phyloP scores from a whole-genome alignment of 177 flowering plant species.

The Vitis hybrid region DNA sequence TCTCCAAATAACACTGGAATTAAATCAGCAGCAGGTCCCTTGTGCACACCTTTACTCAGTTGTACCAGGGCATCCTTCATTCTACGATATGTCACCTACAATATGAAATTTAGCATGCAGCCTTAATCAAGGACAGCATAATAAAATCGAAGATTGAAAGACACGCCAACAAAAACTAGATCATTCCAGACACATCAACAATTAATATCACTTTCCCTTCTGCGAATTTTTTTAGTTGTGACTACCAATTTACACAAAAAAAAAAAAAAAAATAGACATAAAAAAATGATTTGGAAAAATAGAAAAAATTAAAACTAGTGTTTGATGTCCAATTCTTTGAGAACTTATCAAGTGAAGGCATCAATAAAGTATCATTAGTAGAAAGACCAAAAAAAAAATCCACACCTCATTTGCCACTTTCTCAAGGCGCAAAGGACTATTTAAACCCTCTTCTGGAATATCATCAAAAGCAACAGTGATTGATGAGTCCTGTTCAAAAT shows the following conservation, averaged over 20 bases:
- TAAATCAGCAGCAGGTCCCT: slow-evolving; percentile 92
- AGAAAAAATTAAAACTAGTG: no score
- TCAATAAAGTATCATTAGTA: no score
- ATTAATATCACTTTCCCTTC: neutral
- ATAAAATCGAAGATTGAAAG: no score
- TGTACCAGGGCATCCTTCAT: slow-evolving; percentile 92
- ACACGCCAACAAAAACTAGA: no score
- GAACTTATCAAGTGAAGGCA: no score
- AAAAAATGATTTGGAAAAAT: no score
- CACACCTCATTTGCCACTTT: slow-evolving; percentile 95
- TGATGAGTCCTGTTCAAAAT: slow-evolving; percentile 68
- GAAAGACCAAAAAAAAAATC: neutral
- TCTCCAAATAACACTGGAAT: slow-evolving; percentile 95
- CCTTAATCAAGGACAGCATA: no score
- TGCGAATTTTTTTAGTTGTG: no score
- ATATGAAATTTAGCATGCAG: neutral
- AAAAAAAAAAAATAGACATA: no score
- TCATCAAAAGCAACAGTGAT: slow-evolving; percentile 97
- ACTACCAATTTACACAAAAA: no score
- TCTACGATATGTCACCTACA: slow-evolving; percentile 91
- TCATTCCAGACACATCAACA: neutral
- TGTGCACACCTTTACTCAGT: slow-evolving; percentile 84
- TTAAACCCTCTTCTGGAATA: slow-evolving; percentile 93
- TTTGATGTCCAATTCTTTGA: no score
- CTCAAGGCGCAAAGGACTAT: slow-evolving; percentile 83